Percentiles rank a stretch among this genome's conserved stretches.
These are phyloP conservation scores for Tricholoma bakamatsutake DNA, from an alignment of 768 basidiomycete genomes.

Conservation along the genomic window DNA sequence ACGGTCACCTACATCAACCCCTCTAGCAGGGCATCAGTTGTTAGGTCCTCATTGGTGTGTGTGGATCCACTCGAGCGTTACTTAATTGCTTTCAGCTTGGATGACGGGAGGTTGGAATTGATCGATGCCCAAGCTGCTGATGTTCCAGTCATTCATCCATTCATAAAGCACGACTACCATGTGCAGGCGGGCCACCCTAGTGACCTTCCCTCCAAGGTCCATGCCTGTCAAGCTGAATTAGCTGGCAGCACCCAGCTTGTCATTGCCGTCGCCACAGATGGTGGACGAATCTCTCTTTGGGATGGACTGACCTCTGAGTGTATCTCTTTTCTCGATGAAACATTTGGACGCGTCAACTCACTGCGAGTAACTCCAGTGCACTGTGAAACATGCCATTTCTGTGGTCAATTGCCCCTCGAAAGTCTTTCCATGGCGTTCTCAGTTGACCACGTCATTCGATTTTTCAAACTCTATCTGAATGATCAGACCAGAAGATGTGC, in stretches of 20 bases:
- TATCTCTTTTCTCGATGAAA: slow-evolving; percentile 55
- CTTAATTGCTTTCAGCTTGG: slow-evolving; percentile 53
- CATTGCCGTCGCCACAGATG: slow-evolving; percentile 55
- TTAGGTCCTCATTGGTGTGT: slow-evolving; percentile 45
- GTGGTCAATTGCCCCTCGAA: slow-evolving; percentile 62
- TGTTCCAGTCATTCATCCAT: slow-evolving; percentile 15
- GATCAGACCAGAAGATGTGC: slow-evolving; percentile 60
- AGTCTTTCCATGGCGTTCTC: slow-evolving; percentile 64
- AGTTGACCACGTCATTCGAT: slow-evolving; percentile 52
- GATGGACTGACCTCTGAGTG: slow-evolving; percentile 61
- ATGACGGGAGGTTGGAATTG: slow-evolving; percentile 65
- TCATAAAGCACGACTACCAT: slow-evolving; percentile 37
- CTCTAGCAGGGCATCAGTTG: slow-evolving; percentile 35
- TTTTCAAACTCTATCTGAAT: slow-evolving; percentile 59
- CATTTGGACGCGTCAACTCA: slow-evolving; percentile 50
- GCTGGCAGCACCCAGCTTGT: slow-evolving; percentile 47
- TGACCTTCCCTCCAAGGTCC: slow-evolving; percentile 48
- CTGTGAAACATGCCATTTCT: slow-evolving; percentile 58
- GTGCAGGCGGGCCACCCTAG: slow-evolving; percentile 54
- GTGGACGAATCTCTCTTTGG: slow-evolving; percentile 72
- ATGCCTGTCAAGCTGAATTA: slow-evolving; percentile 48
- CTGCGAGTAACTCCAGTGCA: slow-evolving; percentile 55
- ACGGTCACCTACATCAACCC: slow-evolving; percentile 35
- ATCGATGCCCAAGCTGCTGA: slow-evolving; percentile 44
- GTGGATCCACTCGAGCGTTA: slow-evolving; percentile 40